Conservation (phyloP, 805 yeast genomes). For the Millerozyma miso region DNA sequence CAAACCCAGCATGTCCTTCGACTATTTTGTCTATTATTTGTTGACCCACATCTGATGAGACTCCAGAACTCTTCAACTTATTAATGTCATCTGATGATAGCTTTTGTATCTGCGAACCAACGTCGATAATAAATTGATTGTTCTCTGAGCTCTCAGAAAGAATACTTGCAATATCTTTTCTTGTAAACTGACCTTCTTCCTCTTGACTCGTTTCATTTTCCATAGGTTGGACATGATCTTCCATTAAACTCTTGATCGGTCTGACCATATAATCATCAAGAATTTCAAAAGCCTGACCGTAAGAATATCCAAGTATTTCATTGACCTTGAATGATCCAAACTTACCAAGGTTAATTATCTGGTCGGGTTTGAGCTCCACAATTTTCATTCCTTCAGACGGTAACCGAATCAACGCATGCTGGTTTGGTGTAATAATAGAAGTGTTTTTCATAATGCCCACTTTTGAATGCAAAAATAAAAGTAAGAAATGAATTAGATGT, state of each 20-base stretch:
- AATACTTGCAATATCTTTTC: slow-evolving; percentile 33
- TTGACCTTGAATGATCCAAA: slow-evolving; percentile 82
- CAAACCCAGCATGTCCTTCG: slow-evolving; percentile 79
- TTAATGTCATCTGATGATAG: slow-evolving; percentile 81
- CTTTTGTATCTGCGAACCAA: slow-evolving; percentile 70
- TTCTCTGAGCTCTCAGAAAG: slow-evolving; percentile 50
- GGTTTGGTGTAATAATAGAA: slow-evolving; percentile 22
- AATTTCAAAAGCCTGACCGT: slow-evolving; percentile 88
- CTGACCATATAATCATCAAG: slow-evolving; percentile 48
- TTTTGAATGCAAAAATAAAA: too few relatives aligned
- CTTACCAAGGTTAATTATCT: slow-evolving; percentile 74
- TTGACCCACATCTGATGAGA: slow-evolving; percentile 60
- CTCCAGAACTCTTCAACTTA: slow-evolving; percentile 66
- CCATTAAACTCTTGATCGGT: slow-evolving; percentile 43
- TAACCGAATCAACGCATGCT: slow-evolving; percentile 61
- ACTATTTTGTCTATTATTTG: slow-evolving; percentile 78
- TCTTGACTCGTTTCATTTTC: slow-evolving; percentile 27
- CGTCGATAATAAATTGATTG: slow-evolving; percentile 61
- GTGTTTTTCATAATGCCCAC: not conserved
- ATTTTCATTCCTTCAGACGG: slow-evolving; percentile 81
- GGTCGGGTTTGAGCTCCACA: slow-evolving; percentile 58
- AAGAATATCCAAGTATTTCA: slow-evolving; percentile 73
- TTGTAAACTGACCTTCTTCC: slow-evolving; percentile 36
- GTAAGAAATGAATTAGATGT: too few relatives aligned
- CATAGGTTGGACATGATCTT: slow-evolving; percentile 10